phyloP scores from a whole-genome alignment of 805 yeast genomes.

The Cyberlindnera subsufficiens region DNA sequence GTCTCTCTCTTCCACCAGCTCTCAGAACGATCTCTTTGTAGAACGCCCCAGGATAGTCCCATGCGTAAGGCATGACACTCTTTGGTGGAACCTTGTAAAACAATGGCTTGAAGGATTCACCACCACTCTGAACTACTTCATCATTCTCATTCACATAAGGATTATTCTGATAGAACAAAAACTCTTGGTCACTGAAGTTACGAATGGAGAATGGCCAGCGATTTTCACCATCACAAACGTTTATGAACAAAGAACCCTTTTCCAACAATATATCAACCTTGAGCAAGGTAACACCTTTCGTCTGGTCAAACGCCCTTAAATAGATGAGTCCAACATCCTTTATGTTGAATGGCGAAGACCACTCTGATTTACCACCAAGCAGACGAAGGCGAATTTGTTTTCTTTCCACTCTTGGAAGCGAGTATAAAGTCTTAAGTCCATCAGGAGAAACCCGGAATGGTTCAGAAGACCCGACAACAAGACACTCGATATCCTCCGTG shows the following conservation, averaged over 20 bases:
- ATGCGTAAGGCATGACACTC: slow-evolving; percentile 96
- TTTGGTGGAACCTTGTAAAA: slow-evolving; percentile 78
- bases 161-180: slow-evolving; percentile 79
- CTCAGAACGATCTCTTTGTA: slow-evolving; percentile 75
- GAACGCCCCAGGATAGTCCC: slow-evolving; percentile 93
- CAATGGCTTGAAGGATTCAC: slow-evolving; percentile 65
- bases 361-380: slow-evolving; percentile 47
- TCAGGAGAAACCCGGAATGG: slow-evolving; percentile 39
- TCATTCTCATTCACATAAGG: slow-evolving; percentile 65
- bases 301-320: slow-evolving; percentile 60
- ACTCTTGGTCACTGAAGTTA: slow-evolving; percentile 84
- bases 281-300: slow-evolving; percentile 62
- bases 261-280: slow-evolving; percentile 75
- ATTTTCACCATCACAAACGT: slow-evolving; percentile 62
- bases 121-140: slow-evolving; percentile 43
- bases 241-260: slow-evolving; percentile 74
- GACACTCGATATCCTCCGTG: slow-evolving; percentile 47
- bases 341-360: slow-evolving; percentile 87
- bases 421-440: slow-evolving; percentile 53
- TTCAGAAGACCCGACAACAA: slow-evolving; percentile 63
- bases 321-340: slow-evolving; percentile 80
- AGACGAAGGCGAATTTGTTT: slow-evolving; percentile 62
- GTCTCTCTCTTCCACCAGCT: slow-evolving; percentile 67
- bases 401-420: slow-evolving; percentile 46
- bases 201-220: slow-evolving; percentile 92